Conservation (phyloP, 2,329 filamentous ascomycete species). For the Pyrenophora seminiperda region DNA sequence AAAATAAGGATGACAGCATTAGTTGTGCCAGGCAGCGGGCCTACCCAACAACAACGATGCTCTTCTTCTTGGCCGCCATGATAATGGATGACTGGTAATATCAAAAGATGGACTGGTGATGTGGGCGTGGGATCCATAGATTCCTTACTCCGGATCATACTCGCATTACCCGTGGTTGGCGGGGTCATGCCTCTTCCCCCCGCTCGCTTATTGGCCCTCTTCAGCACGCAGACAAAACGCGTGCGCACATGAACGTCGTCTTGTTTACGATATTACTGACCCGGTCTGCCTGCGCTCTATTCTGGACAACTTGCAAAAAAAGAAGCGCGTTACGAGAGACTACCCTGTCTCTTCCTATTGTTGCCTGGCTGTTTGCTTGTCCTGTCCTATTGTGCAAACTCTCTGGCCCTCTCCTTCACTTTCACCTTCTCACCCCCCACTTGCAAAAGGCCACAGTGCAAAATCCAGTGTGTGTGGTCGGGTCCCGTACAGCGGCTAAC, state of each 20-base stretch:
- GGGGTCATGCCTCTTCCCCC: constrained; percentile 19
- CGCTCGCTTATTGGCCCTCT: constrained; percentile 24
- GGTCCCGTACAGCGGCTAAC: constrained; percentile 19
- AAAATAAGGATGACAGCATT: not conserved
- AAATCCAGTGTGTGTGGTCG: constrained; percentile 11
- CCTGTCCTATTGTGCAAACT: too few species aligned
- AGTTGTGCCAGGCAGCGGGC: constrained; percentile 13
- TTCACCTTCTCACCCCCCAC: not conserved
- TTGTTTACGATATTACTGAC: constrained; percentile 23
- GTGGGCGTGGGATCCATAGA: constrained; percentile 4
- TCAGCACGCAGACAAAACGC: constrained; percentile 25
- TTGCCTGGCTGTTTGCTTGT: not conserved
- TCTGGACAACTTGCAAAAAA: too few species aligned
- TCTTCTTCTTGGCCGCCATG: constrained; percentile 32
- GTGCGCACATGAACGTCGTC: constrained; percentile 26
- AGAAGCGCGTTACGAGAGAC: too few species aligned
- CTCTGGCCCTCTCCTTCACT: too few species aligned
- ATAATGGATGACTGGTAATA: constrained; percentile 15
- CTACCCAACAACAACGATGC: constrained; percentile 57
- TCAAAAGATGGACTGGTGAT: constrained; percentile 12
- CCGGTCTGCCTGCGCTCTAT: not conserved
- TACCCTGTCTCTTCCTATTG: not conserved
- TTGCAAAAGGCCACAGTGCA: not conserved
- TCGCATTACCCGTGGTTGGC: constrained; percentile 5
- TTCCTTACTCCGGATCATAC: too few species aligned